Evolutionary conservation across 257 asterid genomes (phyloP), one percentile per base, ranked within the genome.

Genomic region (Penstemon newberryi): DNA sequence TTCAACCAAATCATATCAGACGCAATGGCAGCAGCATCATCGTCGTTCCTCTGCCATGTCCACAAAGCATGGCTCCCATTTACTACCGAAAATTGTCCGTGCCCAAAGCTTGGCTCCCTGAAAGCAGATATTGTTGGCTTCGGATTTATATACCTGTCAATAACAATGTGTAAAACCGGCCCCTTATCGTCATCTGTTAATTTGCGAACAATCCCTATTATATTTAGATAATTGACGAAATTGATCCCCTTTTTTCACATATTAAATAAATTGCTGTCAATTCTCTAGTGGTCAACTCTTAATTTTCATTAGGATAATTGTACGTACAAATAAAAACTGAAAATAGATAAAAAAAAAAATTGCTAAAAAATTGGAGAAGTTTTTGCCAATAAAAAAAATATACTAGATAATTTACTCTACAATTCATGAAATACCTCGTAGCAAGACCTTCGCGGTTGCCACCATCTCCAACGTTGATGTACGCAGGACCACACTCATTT

Each of bases 361-460:
- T 25, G 33, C 33, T 25, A 25, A 25, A 25, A 25, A 25, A 2
- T 25, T 25, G 2, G 33, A 25, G 33, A 25, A 25, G 33, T 25
- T 25, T 2, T 25, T 25, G 33, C 33, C 33, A 25, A 25, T 25
- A 25, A 25, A 25, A 25, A 39, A 8, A 58, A 10, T 36, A 39
- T 10, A 25, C 10, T 6, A 15, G 7, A 39, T 11, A 39, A 1
- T 5, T 39, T 59, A 59, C 8, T 49, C n/a, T 51, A 7, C 10
- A 40, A 47, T 3, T 3, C 18, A 15, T 15, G 3, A 59, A 15
- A 70, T 71, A 89, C 98, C 52, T 56, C 13, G 43, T 56, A 6
- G 97, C 93, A 47, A 92, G 95, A 43, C 98, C 98, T 89, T 92
- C 98, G 0, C 84, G 82, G 45, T 93, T 93, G 19, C 97, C 97